phyloP scores from a whole-genome alignment of 2,329 filamentous ascomycete genomes.

The Lasiodiplodia citricola region DNA sequence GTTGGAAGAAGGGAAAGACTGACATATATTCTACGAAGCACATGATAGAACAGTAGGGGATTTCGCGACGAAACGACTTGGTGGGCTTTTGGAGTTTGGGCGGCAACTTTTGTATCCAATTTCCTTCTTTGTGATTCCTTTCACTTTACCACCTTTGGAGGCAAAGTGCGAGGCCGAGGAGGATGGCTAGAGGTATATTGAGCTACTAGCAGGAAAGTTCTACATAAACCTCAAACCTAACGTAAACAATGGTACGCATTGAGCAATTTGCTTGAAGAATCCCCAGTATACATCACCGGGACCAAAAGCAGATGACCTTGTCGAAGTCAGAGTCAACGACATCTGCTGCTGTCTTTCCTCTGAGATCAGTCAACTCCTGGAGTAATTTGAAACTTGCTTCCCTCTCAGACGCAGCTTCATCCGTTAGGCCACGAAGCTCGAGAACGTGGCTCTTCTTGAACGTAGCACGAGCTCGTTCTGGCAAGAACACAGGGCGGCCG shows the following conservation, averaged over 20 bases:
- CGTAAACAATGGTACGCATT: background rate
- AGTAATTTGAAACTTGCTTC: background rate
- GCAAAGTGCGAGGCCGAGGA: background rate
- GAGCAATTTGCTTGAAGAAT: too few species aligned
- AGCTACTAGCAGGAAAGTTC: background rate
- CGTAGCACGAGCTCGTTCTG: conserved; percentile 14
- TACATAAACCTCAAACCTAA: background rate
- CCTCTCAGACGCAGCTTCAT: background rate
- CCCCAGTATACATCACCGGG: conserved; percentile 4
- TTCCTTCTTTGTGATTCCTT: background rate
- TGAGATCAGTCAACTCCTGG: background rate
- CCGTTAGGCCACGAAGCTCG: background rate
- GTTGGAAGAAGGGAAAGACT: background rate
- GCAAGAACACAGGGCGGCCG: background rate
- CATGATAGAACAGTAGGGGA: background rate
- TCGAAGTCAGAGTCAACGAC: conserved; percentile 17
- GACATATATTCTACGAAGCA: background rate
- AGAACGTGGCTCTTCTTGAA: conserved; percentile 12
- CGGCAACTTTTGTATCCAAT: background rate
- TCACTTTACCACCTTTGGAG: background rate
- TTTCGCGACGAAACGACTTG: background rate
- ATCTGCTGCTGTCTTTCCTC: background rate
- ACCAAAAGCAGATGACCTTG: conserved; percentile 24
- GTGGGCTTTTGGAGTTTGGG: background rate
- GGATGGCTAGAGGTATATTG: background rate